Base-by-base conservation (phyloP, 345 rosid genomes). In the Crucihimalaya himalaica region DNA sequence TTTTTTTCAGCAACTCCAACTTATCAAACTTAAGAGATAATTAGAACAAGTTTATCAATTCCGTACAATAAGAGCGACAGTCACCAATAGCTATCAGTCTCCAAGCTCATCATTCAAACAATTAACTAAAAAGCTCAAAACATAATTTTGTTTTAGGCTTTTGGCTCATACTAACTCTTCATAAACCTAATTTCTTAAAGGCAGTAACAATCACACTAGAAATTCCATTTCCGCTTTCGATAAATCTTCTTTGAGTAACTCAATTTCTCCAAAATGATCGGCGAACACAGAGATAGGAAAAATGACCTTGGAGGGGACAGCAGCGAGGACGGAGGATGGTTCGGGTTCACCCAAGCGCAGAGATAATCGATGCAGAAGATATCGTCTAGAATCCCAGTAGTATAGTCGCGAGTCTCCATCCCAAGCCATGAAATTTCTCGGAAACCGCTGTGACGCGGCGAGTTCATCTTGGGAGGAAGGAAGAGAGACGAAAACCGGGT, bases 341-440 rank as follows among this genome's bases (percentile, higher is more conserved):
- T 89, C 90, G 14, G 98, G 98, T 56, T 92, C 99, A 63, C 98
- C 98, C 56, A 92, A 81, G 47, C 91, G 89, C 14, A 95, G 72
- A 54, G 97, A 85, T 68, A 95, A 80, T 52, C 97, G 87, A 43
- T 90, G 97, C 67, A 95, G 91, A 74, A 85, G 81, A 37, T 68
- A 84, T 23, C 78, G 68, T 51, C 10, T 64, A 4, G 81, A 73
- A 66, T 92, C 94, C 98, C 99, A 92, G 77, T 68, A 90, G 68
- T 86, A 92, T 29, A 92, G 73, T 61, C 94, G 80, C 14, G 98
- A 88, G 13, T 92, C 89, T 20, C 90, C 94, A 62, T 92, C 99
- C 97, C 97, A 96, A 6, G 99, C 86, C 50, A 87, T 63, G 13
- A 90, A 82, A 67, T 87, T 90, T 57, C 53, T 84, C 57, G 83